phyloP scores from a whole-genome alignment of 108 stramenopile species.

The Seminavis robusta region DNA sequence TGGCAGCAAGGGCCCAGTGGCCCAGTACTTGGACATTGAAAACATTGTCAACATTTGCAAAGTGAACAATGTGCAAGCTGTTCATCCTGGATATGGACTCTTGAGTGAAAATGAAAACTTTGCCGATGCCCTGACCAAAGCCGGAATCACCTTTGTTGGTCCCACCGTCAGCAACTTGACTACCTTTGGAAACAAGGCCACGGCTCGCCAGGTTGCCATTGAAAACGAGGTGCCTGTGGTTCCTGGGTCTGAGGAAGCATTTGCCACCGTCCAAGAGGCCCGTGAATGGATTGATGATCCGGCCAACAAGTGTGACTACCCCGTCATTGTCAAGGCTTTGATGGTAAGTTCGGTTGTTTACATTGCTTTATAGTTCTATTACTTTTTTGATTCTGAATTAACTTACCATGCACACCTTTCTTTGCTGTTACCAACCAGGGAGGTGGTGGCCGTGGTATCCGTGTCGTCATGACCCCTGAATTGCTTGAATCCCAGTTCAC shows the following conservation, averaged over 20 bases:
- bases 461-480: conserved; percentile 63
- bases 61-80: conserved; percentile 77
- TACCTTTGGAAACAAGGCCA: conserved; percentile 86
- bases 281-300: conserved; percentile 53
- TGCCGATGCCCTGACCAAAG: conserved; percentile 64
- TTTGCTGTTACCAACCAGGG: too few relatives aligned
- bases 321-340: conserved; percentile 91
- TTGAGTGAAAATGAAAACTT: conserved; percentile 77
- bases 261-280: conserved; percentile 21
- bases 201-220: conserved; percentile 77
- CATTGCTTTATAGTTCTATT: conserved; percentile 42
- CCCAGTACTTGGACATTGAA: conserved; percentile 64
- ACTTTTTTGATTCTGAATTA: too few relatives aligned
- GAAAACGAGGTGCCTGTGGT: conserved; percentile 78
- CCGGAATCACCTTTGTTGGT: conserved; percentile 84
- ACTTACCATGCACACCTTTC: too few relatives aligned
- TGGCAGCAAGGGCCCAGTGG: conserved; percentile 73
- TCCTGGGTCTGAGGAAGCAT: conserved; percentile 75
- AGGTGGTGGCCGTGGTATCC: conserved; percentile 96
- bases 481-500: conserved; percentile 63
- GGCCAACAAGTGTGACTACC: conserved; percentile 65
- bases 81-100: conserved; percentile 86
- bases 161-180: conserved; percentile 78
- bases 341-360: conserved; percentile 33
- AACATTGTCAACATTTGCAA: conserved; percentile 80